phyloP scores from a whole-genome alignment of 768 basidiomycete species.

The Suillus brevipes region DNA sequence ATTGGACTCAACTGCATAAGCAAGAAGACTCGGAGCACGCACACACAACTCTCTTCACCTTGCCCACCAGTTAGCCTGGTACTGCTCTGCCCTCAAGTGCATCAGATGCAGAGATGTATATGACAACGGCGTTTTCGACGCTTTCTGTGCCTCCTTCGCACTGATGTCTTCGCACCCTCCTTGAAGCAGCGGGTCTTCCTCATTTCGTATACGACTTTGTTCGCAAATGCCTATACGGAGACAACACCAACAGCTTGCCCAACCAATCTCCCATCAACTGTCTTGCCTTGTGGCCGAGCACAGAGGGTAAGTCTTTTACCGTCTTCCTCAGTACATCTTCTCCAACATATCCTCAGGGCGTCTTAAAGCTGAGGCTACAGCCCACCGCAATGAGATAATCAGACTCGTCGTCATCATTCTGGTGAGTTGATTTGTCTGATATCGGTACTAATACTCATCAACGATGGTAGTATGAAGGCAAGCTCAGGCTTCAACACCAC shows the following conservation, averaged over 20 bases:
- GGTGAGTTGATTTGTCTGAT: slow-evolving; percentile 18
- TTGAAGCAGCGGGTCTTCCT: slow-evolving; percentile 52
- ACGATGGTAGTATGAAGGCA: not conserved
- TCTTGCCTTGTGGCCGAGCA: slow-evolving; percentile 58
- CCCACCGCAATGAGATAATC: slow-evolving; percentile 30
- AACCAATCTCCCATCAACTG: slow-evolving; percentile 48
- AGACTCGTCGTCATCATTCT: slow-evolving; percentile 41
- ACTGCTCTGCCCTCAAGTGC: slow-evolving; percentile 31
- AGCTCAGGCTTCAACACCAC: slow-evolving; percentile 4
- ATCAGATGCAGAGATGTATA: slow-evolving; percentile 35
- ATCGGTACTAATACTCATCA: not conserved
- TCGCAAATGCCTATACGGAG: slow-evolving; percentile 47
- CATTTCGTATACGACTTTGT: slow-evolving; percentile 47
- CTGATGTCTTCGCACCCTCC: slow-evolving; percentile 55
- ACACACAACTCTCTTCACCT: slow-evolving; percentile 38
- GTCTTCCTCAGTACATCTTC: slow-evolving; percentile 16
- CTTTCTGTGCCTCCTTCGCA: slow-evolving; percentile 50
- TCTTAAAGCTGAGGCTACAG: slow-evolving; percentile 25
- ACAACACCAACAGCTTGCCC: slow-evolving; percentile 53
- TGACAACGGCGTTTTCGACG: slow-evolving; percentile 30
- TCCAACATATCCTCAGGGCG: slow-evolving; percentile 22
- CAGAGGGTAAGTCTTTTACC: slow-evolving; percentile 41
- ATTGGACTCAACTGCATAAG: slow-evolving; percentile 56
- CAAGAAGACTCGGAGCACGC: slow-evolving; percentile 48
- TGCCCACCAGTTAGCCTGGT: slow-evolving; percentile 41